Evolutionary conservation across 2,329 filamentous ascomycete genomes (phyloP), one percentile per base, ranked within the genome.

Genomic region (Aspergillus hiratsukae): DNA sequence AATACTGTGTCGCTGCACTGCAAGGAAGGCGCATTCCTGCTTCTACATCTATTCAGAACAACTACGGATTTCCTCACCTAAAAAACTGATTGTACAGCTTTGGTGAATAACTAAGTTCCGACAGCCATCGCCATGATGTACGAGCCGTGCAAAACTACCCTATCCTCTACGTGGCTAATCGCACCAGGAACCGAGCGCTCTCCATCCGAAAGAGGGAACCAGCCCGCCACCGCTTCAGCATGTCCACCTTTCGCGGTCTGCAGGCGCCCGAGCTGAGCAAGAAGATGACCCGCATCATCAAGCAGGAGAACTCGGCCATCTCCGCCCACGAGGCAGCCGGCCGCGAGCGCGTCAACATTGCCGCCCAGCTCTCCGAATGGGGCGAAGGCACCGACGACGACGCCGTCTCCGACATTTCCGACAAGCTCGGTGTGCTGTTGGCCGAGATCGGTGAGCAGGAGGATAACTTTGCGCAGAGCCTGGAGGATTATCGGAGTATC

Each of bases 381-480:
- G 94, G 94, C 56, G 92, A 97, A 77, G 84, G 89, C 58, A 97
- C 92, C 1, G 84, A 85, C 53, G 94, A 99, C 69, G 91, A 96
- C 59, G 85, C 87, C 52, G 81, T 97, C 67, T 91, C 86, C 52
- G 94, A 97, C 71, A 84, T 99, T 64, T 91, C 89, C 57, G 94
- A 97, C 81, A 99, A 99, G 81, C 82, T 99, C 52, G 94, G 91
- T 52, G 93, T 97, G 41, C 80, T 99, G 66, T 80, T 99, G 58
- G 88, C 89, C 23, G 94, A 97, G 79, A 85, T 99, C 59, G 94
- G 91, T 52, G 91, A 96, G 76, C 91, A 96, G 75, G 94, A 99
- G 73, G 92, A 97, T 64, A 71, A 81, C 48, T 97, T 92, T 74
- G 90, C 92, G 4, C 88, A 93, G 73, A 87, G 87, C 50, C 75